phyloP scores from a whole-genome alignment of 2,329 filamentous ascomycete genomes.

The Trichoderma lentiforme region DNA sequence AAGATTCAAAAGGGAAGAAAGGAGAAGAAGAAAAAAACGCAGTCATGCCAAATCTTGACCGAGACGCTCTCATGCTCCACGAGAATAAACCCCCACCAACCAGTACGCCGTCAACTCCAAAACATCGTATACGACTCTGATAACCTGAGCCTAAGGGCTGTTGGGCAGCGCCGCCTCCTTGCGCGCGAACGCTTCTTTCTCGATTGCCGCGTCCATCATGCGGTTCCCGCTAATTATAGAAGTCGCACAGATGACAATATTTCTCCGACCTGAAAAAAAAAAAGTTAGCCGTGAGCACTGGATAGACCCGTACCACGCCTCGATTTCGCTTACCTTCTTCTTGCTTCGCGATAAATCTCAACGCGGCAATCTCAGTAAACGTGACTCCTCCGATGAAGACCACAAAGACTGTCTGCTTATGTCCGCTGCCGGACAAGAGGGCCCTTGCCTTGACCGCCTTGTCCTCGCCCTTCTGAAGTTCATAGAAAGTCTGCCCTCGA shows the following conservation, averaged over 20 bases:
- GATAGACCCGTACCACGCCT: background rate
- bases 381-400: conserved; percentile 97
- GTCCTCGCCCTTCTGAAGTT: conserved; percentile 87
- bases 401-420: conserved; percentile 85
- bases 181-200: conserved; percentile 59
- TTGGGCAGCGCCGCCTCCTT: conserved; percentile 33
- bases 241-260: conserved; percentile 89
- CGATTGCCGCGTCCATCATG: conserved; percentile 83
- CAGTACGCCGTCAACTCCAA: conserved; percentile 17
- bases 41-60: conserved; percentile 2
- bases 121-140: conserved; percentile 12
- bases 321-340: conserved; percentile 59
- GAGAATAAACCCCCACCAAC: background rate
- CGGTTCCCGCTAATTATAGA: conserved; percentile 84
- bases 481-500: conserved; percentile 84
- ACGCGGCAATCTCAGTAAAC: conserved; percentile 90
- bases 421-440: conserved; percentile 73
- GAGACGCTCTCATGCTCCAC: background rate
- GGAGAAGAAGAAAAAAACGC: background rate
- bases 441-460: conserved; percentile 85
- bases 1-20: background rate
- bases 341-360: conserved; percentile 84
- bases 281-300: conserved; percentile 19
- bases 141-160: conserved; percentile 15
- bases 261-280: conserved; percentile 58